These are phyloP conservation scores for Saccharomycopsis phalli DNA, from an alignment of 1,139 yeast species.

Conservation along the genomic window DNA sequence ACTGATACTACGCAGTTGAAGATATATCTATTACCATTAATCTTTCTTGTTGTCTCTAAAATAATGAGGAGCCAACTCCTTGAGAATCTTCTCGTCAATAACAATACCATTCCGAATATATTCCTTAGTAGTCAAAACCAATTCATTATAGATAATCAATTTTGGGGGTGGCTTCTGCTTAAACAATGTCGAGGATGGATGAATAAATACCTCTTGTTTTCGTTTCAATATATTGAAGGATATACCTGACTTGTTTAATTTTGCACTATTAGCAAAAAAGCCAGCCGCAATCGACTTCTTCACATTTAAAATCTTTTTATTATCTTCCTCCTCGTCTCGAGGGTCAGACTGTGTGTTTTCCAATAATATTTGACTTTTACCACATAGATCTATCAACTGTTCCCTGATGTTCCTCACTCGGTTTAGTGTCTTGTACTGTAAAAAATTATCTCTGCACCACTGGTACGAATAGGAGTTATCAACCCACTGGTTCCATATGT, in stretches of 20 bases:
- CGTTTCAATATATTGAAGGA: conserved; percentile 54
- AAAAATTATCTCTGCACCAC: conserved; percentile 84
- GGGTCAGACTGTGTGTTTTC: conserved; percentile 22
- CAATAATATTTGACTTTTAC: conserved; percentile 41
- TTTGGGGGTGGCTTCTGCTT: conserved; percentile 62
- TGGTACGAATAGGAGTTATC: conserved; percentile 59
- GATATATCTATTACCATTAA: neutral
- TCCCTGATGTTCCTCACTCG: conserved; percentile 67
- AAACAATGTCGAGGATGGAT: conserved; percentile 69
- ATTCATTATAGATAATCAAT: conserved; percentile 68
- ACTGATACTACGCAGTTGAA: too few relatives aligned
- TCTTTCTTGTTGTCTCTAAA: conserved; percentile 24
- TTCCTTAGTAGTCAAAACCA: conserved; percentile 80
- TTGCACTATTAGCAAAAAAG: conserved; percentile 72
- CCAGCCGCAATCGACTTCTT: conserved; percentile 70
- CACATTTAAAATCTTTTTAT: conserved; percentile 33
- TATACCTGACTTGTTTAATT: conserved; percentile 64
- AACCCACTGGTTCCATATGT: conserved; percentile 71
- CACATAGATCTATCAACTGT: conserved; percentile 59
- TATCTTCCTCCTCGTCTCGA: conserved; percentile 20
- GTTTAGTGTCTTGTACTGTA: conserved; percentile 65
- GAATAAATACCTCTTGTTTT: conserved; percentile 63
- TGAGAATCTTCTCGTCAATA: conserved; percentile 51
- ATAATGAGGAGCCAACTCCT: conserved; percentile 59
- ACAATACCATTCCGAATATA: conserved; percentile 82